phyloP scores from a whole-genome alignment of 2,329 filamentous ascomycete species.

The Dryadomyces sulphureus region DNA sequence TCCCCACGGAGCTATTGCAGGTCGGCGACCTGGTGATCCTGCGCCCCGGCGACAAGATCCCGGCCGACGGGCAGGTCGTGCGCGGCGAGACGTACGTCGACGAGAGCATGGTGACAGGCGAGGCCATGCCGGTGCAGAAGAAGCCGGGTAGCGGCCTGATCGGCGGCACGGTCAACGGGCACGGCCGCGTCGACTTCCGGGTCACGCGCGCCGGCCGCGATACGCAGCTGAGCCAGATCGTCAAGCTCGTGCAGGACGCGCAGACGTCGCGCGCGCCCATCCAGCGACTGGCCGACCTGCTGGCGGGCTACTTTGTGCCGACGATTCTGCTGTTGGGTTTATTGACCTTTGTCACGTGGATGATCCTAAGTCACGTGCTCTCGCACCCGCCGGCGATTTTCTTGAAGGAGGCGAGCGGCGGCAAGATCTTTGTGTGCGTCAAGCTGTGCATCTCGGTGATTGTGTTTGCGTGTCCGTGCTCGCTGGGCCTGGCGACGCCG shows the following conservation, averaged over 20 bases:
- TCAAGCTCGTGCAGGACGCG: slow-evolving; percentile 94
- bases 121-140: slow-evolving; percentile 91
- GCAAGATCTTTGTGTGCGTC: slow-evolving; percentile 89
- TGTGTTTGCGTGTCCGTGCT: slow-evolving; percentile 94
- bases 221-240: slow-evolving; percentile 94
- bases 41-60: slow-evolving; percentile 90
- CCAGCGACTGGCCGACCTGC: slow-evolving; percentile 75
- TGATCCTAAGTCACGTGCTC: slow-evolving; percentile 81
- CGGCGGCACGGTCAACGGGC: slow-evolving; percentile 89
- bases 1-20: slow-evolving; percentile 88
- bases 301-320: slow-evolving; percentile 91
- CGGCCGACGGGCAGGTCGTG: slow-evolving; percentile 77
- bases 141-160: slow-evolving; percentile 66
- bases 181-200: slow-evolving; percentile 79
- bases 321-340: slow-evolving; percentile 73
- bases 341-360: slow-evolving; percentile 79
- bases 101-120: slow-evolving; percentile 97
- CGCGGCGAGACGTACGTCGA: slow-evolving; percentile 88
- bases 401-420: slow-evolving; percentile 62
- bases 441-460: slow-evolving; percentile 98
- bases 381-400: slow-evolving; percentile 81
- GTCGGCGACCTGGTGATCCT: slow-evolving; percentile 88
- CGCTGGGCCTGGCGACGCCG: slow-evolving; percentile 86
- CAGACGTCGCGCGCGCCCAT: slow-evolving; percentile 92
- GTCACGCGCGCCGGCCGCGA: slow-evolving; percentile 88